Percentiles rank a stretch among this genome's conserved stretches.
phyloP scores from a whole-genome alignment of 805 yeast species.

The Cyberlindnera suaveolens region DNA sequence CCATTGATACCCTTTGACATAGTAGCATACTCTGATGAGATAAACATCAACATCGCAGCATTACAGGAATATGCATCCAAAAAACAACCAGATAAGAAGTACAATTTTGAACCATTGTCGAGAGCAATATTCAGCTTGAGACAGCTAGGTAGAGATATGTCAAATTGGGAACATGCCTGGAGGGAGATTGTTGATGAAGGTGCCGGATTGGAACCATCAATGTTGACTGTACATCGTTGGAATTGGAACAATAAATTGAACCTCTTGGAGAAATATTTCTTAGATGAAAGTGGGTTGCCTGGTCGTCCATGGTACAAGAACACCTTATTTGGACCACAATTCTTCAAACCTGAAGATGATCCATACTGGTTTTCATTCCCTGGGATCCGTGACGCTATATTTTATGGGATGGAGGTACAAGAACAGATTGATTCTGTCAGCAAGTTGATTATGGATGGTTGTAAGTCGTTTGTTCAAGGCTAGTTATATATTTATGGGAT shows the following conservation, averaged over 20 bases:
- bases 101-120: slow-evolving; percentile 26
- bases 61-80: slow-evolving; percentile 34
- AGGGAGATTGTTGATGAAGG: slow-evolving; percentile 40
- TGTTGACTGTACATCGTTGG: slow-evolving; percentile 67
- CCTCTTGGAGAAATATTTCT: slow-evolving; percentile 46
- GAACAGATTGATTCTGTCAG: slow-evolving; percentile 41
- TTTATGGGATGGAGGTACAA: slow-evolving; percentile 50
- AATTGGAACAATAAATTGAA: slow-evolving; percentile 71
- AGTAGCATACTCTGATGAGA: slow-evolving; percentile 34
- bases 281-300: slow-evolving; percentile 36
- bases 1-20: slow-evolving; percentile 73
- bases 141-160: slow-evolving; percentile 40
- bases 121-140: slow-evolving; percentile 33
- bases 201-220: slow-evolving; percentile 65
- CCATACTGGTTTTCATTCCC: slow-evolving; percentile 67
- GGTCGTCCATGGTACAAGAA: slow-evolving; percentile 64
- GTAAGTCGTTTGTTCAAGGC: slow-evolving; percentile 10
- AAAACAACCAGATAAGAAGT: slow-evolving; percentile 15
- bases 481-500: background rate
- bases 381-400: slow-evolving; percentile 61
- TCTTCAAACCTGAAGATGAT: slow-evolving; percentile 44
- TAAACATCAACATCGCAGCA: slow-evolving; percentile 41
- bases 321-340: slow-evolving; percentile 61
- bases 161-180: slow-evolving; percentile 63
- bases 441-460: slow-evolving; percentile 13